Evolutionary conservation across 495 filamentous ascomycete species (phyloP).

Genomic region (Wilcoxina mikolae): DNA sequence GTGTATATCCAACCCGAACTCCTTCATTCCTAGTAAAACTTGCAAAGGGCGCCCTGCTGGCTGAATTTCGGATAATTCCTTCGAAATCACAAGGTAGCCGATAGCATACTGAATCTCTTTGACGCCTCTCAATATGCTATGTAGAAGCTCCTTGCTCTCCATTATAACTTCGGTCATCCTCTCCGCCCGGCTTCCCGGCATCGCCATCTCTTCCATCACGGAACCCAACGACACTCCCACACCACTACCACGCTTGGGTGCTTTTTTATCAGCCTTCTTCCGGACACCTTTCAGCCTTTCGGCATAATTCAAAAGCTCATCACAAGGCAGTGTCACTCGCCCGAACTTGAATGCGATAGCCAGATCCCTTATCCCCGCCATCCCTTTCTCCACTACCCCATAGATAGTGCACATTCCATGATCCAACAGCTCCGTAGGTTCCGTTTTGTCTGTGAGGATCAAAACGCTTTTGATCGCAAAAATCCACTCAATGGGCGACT

Average conservation of each 20-base stretch:
- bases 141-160: slow-evolving; percentile 83
- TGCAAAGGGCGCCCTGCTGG: slow-evolving; percentile 53
- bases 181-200: slow-evolving; percentile 56
- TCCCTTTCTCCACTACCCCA: slow-evolving; percentile 73
- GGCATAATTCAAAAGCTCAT: slow-evolving; percentile 57
- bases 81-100: slow-evolving; percentile 79
- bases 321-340: slow-evolving; percentile 74
- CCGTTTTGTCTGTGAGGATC: slow-evolving; percentile 57
- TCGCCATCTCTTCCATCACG: slow-evolving; percentile 63
- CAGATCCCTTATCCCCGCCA: slow-evolving; percentile 78
- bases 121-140: slow-evolving; percentile 78
- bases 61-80: slow-evolving; percentile 51
- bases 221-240: slow-evolving; percentile 57
- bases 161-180: slow-evolving; percentile 71
- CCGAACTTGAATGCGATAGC: slow-evolving; percentile 84
- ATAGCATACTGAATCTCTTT: slow-evolving; percentile 93
- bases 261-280: slow-evolving; percentile 11
- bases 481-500: slow-evolving; percentile 88
- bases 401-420: slow-evolving; percentile 77
- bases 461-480: slow-evolving; percentile 69
- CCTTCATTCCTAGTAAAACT: slow-evolving; percentile 83
- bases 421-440: slow-evolving; percentile 81
- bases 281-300: slow-evolving; percentile 27
- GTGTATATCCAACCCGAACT: slow-evolving; percentile 84
- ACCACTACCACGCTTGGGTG: slow-evolving; percentile 9